phyloP scores from a whole-genome alignment of 1,284 basidiomycete species.

The Stygiomarasmius scandens region DNA sequence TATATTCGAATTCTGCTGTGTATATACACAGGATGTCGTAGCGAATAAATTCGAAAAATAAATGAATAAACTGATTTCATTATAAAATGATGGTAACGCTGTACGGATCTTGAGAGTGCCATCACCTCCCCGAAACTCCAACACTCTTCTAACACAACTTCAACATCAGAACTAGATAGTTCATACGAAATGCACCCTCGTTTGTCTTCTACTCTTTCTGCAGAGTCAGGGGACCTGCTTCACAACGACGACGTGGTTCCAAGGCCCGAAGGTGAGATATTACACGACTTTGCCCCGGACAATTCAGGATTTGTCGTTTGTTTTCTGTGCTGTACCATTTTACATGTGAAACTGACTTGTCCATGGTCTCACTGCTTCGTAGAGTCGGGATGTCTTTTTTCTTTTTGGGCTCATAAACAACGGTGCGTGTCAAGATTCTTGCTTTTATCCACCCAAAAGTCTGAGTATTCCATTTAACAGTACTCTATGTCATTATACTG shows the following conservation, averaged over 20 bases:
- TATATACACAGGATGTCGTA: too few species aligned
- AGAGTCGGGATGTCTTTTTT: slow-evolving; percentile 60
- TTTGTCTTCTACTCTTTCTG: slow-evolving; percentile 9
- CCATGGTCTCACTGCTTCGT: slow-evolving; percentile 24
- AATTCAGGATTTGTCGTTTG: slow-evolving; percentile 1
- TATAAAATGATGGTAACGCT: too few species aligned
- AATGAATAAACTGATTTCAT: too few species aligned
- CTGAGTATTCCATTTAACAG: slow-evolving; percentile 45
- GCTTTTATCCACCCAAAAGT: background rate
- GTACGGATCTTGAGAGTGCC: too few species aligned
- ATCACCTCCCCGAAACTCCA: too few species aligned
- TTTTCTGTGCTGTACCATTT: background rate
- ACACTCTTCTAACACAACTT: background rate
- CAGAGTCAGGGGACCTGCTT: slow-evolving; percentile 7
- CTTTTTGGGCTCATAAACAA: slow-evolving; percentile 65
- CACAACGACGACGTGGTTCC: slow-evolving; percentile 5
- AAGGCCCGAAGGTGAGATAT: slow-evolving; percentile 16
- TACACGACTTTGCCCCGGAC: slow-evolving; percentile 11
- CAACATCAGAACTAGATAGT: background rate
- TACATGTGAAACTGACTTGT: background rate
- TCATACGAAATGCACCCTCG: slow-evolving; percentile 22
- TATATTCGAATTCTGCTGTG: too few species aligned
- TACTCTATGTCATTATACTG: slow-evolving; percentile 94
- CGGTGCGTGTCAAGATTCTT: slow-evolving; percentile 38
- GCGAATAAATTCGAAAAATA: too few species aligned